Conservation (phyloP, 805 yeast species). For the Diddensiella transvaalensis region DNA sequence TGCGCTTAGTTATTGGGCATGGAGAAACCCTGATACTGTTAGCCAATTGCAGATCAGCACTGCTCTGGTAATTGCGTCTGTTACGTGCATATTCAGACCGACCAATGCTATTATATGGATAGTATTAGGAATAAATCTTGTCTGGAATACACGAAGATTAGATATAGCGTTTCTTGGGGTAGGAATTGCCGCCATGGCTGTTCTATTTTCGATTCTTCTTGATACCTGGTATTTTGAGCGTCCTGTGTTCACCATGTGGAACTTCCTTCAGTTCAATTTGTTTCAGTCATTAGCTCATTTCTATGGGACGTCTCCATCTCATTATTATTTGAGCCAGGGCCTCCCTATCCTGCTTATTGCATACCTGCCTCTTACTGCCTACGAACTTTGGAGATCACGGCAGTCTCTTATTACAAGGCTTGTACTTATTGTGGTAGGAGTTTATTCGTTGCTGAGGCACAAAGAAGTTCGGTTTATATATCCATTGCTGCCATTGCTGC, state of each 20-base stretch:
- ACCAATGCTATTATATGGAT: conserved; percentile 80
- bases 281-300: conserved; percentile 67
- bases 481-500: conserved; percentile 74
- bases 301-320: conserved; percentile 82
- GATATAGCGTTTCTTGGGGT: conserved; percentile 26
- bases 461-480: conserved; percentile 90
- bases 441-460: conserved; percentile 69
- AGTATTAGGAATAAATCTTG: conserved; percentile 44
- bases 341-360: conserved; percentile 71
- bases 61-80: conserved; percentile 51
- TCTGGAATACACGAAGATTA: conserved; percentile 17
- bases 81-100: conserved; percentile 75
- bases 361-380: conserved; percentile 57
- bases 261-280: conserved; percentile 77
- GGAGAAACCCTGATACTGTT: conserved; percentile 32
- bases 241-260: conserved; percentile 57
- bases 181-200: conserved; percentile 27
- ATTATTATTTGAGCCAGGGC: conserved; percentile 79
- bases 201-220: conserved; percentile 33
- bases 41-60: neutral
- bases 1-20: conserved; percentile 72
- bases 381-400: conserved; percentile 37
- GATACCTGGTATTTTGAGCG: conserved; percentile 58
- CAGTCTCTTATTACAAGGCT: conserved; percentile 28
- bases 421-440: conserved; percentile 43